Percentiles rank a stretch among this genome's conserved stretches.
These are phyloP conservation scores for Thermothielavioides terrestris DNA, from an alignment of 495 filamentous ascomycete genomes.

Conservation along the genomic window DNA sequence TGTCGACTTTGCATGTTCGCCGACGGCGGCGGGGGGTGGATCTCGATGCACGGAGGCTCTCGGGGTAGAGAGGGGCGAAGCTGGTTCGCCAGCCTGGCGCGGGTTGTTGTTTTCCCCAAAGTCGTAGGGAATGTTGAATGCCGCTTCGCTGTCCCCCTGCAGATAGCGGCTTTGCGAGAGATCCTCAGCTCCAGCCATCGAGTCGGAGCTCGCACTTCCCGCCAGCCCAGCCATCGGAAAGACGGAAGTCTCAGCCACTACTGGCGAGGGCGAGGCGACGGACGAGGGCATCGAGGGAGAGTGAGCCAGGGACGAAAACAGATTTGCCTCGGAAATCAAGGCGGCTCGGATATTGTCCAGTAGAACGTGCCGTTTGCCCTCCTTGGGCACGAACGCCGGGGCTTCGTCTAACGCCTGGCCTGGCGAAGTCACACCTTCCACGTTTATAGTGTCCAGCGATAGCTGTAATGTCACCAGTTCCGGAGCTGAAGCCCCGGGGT, in stretches of 20 bases:
- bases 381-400: constrained; percentile 31
- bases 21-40: constrained; percentile 1
- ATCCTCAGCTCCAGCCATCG: constrained; percentile 16
- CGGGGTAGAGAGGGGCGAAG: constrained; percentile 38
- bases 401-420: constrained; percentile 22
- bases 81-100: constrained; percentile 7
- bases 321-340: constrained; percentile 61
- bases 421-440: constrained; percentile 53
- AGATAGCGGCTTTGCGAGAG: constrained; percentile 25
- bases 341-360: constrained; percentile 54
- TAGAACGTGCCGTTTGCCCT: constrained; percentile 57
- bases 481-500: constrained; percentile 41
- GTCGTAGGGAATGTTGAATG: constrained; percentile 43
- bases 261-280: constrained; percentile 40
- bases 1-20: constrained; percentile 28
- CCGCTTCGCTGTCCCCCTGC: constrained; percentile 39
- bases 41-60: constrained; percentile 33
- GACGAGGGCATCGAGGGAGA: constrained; percentile 56
- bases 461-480: constrained; percentile 57
- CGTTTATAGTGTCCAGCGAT: constrained; percentile 54
- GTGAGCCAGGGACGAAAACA: constrained; percentile 58
- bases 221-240: constrained; percentile 9
- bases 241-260: constrained; percentile 13
- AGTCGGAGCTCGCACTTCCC: constrained; percentile 13
- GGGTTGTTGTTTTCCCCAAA: constrained; percentile 24